Evolutionary conservation across 306 rosid species (phyloP).

Genomic region (Phaseolus lunatus): DNA sequence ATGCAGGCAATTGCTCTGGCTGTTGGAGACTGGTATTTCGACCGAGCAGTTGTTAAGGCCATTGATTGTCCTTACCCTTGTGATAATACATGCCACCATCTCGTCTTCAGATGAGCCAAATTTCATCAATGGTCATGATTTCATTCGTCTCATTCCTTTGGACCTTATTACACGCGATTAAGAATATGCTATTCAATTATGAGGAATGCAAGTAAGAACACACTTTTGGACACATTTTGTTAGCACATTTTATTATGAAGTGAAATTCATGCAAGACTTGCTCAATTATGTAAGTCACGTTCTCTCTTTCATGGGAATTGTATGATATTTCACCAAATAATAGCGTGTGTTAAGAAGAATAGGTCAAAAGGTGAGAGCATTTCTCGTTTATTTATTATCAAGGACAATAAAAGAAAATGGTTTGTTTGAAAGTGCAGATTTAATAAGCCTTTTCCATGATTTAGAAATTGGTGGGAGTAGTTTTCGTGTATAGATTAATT

Average conservation of each 20-base stretch:
- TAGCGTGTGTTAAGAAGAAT: not conserved
- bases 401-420: constrained; percentile 48
- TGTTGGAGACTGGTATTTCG: constrained; percentile 91
- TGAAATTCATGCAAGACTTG: constrained; percentile 2
- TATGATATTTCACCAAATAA: constrained; percentile 5
- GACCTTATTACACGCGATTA: constrained; percentile 13
- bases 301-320: not conserved
- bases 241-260: not conserved
- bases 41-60: constrained; percentile 65
- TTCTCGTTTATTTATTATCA: constrained; percentile 23
- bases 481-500: constrained; percentile 39
- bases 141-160: constrained; percentile 15
- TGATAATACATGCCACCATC: constrained; percentile 87
- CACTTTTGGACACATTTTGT: not conserved
- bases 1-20: constrained; percentile 87
- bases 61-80: constrained; percentile 92
- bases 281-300: not conserved
- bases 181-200: constrained; percentile 44
- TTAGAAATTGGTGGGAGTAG: constrained; percentile 41
- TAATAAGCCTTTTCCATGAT: constrained; percentile 43
- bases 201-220: not conserved
- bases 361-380: not conserved
- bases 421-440: constrained; percentile 48
- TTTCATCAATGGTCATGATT: constrained; percentile 23
- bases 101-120: constrained; percentile 62